Evolutionary conservation across 345 rosid species (phyloP).

Genomic region (Clarkia xantiana): DNA sequence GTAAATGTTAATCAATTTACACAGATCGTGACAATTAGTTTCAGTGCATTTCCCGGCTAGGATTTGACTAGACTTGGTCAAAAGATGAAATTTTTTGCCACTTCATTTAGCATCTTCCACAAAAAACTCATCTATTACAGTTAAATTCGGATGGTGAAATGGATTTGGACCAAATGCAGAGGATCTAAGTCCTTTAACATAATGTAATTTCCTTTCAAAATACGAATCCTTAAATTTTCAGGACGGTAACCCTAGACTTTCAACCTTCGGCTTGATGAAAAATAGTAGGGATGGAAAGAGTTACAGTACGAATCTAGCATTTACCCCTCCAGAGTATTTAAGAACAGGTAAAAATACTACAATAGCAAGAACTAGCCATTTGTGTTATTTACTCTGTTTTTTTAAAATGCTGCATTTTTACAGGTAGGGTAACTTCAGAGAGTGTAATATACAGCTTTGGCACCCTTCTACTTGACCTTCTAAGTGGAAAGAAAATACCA

Average conservation of each 20-base stretch:
- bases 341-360: conserved; percentile 48
- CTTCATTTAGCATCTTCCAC: no score
- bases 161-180: no score
- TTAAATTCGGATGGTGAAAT: no score
- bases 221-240: conserved; percentile 10
- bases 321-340: conserved; percentile 95
- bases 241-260: conserved; percentile 90
- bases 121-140: no score
- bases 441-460: conserved; percentile 97
- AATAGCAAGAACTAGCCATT: background rate
- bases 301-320: conserved; percentile 86
- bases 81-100: no score
- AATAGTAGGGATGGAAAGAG: conserved; percentile 93
- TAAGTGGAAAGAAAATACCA: conserved; percentile 94
- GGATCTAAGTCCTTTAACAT: no score
- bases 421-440: conserved; percentile 86
- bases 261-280: conserved; percentile 90
- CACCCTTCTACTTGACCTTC: conserved; percentile 87
- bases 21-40: no score
- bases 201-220: no score
- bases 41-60: no score
- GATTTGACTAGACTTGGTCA: no score
- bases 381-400: background rate
- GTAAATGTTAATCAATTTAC: conserved; percentile 18
- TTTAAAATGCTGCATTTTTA: conserved; percentile 2